Conservation (phyloP, 129 eudicot genomes). For the Flaveria ramosissima region DNA sequence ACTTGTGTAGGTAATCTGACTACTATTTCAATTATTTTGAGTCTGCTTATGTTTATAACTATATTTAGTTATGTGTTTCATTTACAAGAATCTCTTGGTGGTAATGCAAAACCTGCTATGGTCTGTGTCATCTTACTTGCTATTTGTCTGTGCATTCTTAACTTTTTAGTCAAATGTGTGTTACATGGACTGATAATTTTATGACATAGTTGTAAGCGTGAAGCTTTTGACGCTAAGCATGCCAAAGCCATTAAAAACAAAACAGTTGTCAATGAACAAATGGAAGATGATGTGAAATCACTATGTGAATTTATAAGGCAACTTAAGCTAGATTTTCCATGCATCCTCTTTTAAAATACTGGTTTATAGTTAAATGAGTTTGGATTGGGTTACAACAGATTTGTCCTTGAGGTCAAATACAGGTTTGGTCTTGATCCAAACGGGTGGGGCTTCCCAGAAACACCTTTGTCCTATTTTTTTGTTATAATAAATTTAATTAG, state of each 20-base stretch:
- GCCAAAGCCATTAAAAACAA: too few species aligned
- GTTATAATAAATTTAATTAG: too few species aligned
- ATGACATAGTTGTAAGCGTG: slow-evolving; percentile 65
- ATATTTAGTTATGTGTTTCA: slow-evolving; percentile 5
- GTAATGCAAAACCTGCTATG: slow-evolving; percentile 91
- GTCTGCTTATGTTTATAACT: not conserved
- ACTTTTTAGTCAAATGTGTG: not conserved
- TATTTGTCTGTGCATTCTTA: not conserved
- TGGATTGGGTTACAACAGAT: not conserved
- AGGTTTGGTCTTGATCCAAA: too few species aligned
- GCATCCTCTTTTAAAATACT: not conserved
- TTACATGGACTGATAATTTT: slow-evolving; percentile 8
- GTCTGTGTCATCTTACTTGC: slow-evolving; percentile 54
- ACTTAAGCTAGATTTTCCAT: not conserved
- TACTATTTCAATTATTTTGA: not conserved
- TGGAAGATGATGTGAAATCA: slow-evolving; percentile 85
- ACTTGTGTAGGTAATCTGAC: slow-evolving; percentile 58
- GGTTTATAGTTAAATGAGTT: not conserved
- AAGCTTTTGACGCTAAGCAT: too few species aligned
- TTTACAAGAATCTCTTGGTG: slow-evolving; percentile 88
- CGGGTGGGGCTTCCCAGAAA: too few species aligned
- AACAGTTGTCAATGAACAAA: slow-evolving; percentile 52
- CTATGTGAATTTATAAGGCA: slow-evolving; percentile 74
- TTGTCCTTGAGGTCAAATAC: too few species aligned
- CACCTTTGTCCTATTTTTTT: too few species aligned